Evolutionary conservation across 2,329 filamentous ascomycete genomes (phyloP).

Genomic region (Neonectria sp.): DNA sequence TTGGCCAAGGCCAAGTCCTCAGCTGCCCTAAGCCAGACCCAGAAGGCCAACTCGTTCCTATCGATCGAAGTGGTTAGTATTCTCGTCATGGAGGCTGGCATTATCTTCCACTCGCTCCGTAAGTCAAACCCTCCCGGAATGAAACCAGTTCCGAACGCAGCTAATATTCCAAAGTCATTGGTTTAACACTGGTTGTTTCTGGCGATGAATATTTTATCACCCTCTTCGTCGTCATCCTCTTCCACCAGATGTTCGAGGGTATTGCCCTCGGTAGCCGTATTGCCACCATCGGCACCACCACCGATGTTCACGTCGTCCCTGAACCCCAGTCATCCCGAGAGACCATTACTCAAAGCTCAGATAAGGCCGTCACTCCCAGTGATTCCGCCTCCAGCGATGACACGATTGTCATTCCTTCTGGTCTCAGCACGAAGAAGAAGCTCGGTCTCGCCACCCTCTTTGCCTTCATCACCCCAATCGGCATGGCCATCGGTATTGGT

Average conservation of each 20-base stretch:
- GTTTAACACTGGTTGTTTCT: slow-evolving; percentile 74
- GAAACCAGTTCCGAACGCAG: background rate
- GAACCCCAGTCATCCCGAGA: slow-evolving; percentile 41
- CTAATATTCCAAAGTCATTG: slow-evolving; percentile 66
- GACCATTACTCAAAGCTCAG: slow-evolving; percentile 38
- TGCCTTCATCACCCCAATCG: slow-evolving; percentile 80
- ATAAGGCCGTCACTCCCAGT: slow-evolving; percentile 47
- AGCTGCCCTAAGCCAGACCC: slow-evolving; percentile 40
- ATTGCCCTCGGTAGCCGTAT: slow-evolving; percentile 81
- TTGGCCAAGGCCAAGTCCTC: slow-evolving; percentile 52
- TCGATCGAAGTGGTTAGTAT: slow-evolving; percentile 71
- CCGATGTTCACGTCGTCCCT: slow-evolving; percentile 37
- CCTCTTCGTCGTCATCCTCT: slow-evolving; percentile 78
- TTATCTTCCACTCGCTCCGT: slow-evolving; percentile 82
- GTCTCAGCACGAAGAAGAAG: slow-evolving; percentile 64
- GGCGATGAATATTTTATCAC: slow-evolving; percentile 70
- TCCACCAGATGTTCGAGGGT: slow-evolving; percentile 86
- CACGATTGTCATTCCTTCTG: slow-evolving; percentile 23
- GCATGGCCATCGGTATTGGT: slow-evolving; percentile 86
- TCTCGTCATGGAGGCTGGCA: slow-evolving; percentile 79
- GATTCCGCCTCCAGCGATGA: slow-evolving; percentile 39
- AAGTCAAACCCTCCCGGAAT: slow-evolving; percentile 48
- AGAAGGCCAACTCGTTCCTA: slow-evolving; percentile 46
- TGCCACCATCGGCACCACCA: slow-evolving; percentile 65
- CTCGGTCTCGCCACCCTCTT: slow-evolving; percentile 75